phyloP scores from a whole-genome alignment of 768 basidiomycete genomes.

The Dentipellis sp. region DNA sequence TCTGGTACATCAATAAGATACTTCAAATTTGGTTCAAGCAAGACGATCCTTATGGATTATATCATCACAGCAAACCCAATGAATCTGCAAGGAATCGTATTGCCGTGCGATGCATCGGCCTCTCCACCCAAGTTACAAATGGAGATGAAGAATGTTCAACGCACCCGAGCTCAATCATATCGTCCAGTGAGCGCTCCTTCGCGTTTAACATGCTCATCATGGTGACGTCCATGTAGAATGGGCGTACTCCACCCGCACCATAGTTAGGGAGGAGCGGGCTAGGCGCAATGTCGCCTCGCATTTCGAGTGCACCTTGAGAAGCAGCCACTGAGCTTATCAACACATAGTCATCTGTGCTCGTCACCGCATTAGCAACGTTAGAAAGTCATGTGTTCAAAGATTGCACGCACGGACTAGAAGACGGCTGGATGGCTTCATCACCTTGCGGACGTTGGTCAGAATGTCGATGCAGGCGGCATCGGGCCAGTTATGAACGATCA shows the following conservation, averaged over 20 bases:
- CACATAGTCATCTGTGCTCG: no score
- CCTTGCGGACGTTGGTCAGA: neutral
- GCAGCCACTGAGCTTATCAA: no score
- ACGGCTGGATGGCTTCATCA: slow-evolving; percentile 1
- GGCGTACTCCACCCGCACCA: slow-evolving; percentile 1
- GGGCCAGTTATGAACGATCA: slow-evolving; percentile 1
- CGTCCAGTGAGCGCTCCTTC: neutral
- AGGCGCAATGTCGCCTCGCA: slow-evolving; percentile 2
- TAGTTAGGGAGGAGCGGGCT: slow-evolving; percentile 10
- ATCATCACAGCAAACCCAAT: no score
- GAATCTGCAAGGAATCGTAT: no score
- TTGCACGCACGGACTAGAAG: slow-evolving; percentile 1
- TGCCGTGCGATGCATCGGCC: no score
- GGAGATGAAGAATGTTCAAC: no score
- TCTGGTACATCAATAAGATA: no score
- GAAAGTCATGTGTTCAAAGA: no score
- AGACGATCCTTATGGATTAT: no score
- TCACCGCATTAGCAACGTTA: neutral
- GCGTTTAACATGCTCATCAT: slow-evolving; percentile 1
- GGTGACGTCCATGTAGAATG: slow-evolving; percentile 8
- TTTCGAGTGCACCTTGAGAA: no score
- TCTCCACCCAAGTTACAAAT: no score
- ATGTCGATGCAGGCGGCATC: neutral
- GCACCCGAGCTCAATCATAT: neutral
- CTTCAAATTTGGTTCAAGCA: no score